Conservation (phyloP, 139 green algal species). For the Chlamydomonas sp. region DNA sequence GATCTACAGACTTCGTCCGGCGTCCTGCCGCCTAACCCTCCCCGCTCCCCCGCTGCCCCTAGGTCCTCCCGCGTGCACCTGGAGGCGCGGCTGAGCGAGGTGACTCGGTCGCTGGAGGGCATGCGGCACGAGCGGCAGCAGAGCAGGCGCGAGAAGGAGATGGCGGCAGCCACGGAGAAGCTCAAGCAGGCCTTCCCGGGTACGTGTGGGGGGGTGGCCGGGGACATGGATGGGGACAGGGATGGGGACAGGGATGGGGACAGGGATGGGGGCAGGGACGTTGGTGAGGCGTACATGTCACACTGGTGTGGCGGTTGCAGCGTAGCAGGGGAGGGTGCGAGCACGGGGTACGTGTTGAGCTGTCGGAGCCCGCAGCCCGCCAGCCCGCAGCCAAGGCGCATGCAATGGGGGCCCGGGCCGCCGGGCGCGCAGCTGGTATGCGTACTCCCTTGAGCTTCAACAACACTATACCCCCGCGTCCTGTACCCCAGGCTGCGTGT, state of each 20-base stretch:
- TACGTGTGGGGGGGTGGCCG: background rate
- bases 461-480: background rate
- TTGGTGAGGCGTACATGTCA: too few species aligned
- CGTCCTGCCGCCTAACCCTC: background rate
- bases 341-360: background rate
- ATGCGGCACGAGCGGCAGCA: constrained; percentile 75
- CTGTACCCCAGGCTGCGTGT: constrained; percentile 64
- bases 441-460: background rate
- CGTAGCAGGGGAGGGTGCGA: background rate
- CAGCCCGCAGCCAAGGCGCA: background rate
- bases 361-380: background rate
- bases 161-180: constrained; percentile 66
- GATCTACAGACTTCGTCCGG: too few species aligned
- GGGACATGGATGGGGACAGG: background rate
- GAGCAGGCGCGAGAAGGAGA: constrained; percentile 67
- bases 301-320: too few species aligned
- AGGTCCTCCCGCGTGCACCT: constrained; percentile 56
- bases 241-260: background rate
- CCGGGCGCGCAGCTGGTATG: background rate
- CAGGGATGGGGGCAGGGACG: background rate
- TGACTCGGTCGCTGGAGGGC: constrained; percentile 76
- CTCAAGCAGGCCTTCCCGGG: constrained; percentile 78
- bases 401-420: background rate
- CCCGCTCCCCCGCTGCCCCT: background rate
- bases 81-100: constrained; percentile 64